Base-by-base conservation (phyloP, 1,139 yeast genomes). In the Debaryomyces coudertii region DNA sequence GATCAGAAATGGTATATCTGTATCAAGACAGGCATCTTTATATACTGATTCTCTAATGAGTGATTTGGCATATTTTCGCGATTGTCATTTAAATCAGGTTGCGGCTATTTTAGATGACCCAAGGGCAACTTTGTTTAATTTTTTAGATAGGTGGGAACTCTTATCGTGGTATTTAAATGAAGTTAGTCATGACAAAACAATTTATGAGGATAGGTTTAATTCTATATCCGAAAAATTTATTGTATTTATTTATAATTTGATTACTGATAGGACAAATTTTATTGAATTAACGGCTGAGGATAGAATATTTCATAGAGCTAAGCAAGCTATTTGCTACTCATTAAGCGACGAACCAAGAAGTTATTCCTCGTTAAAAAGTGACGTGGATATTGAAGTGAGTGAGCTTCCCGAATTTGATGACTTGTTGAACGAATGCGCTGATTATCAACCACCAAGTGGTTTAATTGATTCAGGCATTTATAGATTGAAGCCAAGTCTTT, bases 1-100 rank as follows among this genome's bases (percentile, higher is more conserved):
- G 98, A 89, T 93, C 3, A 79, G 98, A 61, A 93, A 93, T 61
- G 89, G 89, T n/a, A 56, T 69, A 40, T 68, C 79, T 5, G 78
- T 77, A 2, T 63, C 81, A 2, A 71, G 76, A 40, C 83, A 80
- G 54, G 79, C 76, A 0, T 52, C 68, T 0, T 53, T 69, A 31
- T 72, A 73, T 48, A 56, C 63, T 34, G 72, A 63, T 23, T 53
- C 68, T 25, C 51, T 56, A 52, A 73, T 68, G 68, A 68, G 55
- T 57, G 83, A 64, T 25, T 46, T 57, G 12, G 60, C 74, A 0
- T 73, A 62, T 47, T 56, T 59, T 45, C 63, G 78, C 44, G 90
- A 85, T 55, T 61, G 86, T 22, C 85, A 80, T 55, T 57, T 85
- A 43, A 73, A 72, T 50, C 93, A 87, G 60, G 47, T 83, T 11